Evolutionary conservation across 2,329 filamentous ascomycete genomes (phyloP), one percentile per base, ranked within the genome.

Genomic region (Sclerotinia spermophila): DNA sequence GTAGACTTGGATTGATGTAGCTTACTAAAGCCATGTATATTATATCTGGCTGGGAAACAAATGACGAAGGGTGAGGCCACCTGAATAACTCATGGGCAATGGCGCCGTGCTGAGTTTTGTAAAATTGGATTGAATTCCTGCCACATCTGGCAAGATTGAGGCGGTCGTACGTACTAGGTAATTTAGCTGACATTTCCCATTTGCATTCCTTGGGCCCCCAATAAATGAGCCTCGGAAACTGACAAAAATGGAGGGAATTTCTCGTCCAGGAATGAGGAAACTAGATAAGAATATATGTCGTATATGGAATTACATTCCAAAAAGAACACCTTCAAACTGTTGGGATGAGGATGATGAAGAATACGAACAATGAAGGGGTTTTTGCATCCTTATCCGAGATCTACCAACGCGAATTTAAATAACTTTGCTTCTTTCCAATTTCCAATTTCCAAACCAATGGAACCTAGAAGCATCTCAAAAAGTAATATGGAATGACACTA

Each of bases 81-180:
- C 13, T 33, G 35, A n/a, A 42, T 35, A 64, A 33, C 21, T 44
- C 17, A 45, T 44, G n/a, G 48, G 48, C 13, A 53, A 53, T 53
- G 53, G 38, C 51, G 40, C 60, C 21, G 51, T 68, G 53, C 66
- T 61, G 66, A 64, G 24, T 21, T n/a, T 42, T 24, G 33, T 65
- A 65, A 19, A 19, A 56, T 69, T 69, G 48, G 35, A 64, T 40
- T 13, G 67, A 56, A 69, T 65, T 69, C 68, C 68, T 66, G 17
- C 38, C 59, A 45, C 59, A 65, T 65, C n/a, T 35, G 44, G 38
- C 35, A 42, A 35, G 21, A 44, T 69, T 56, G 48, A n/a, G 67
- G 51, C 38, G 48, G 51, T 65, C 59, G 45, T 65, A 64, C 40
- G 44, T 38, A 42, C 17, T 24, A 48, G 7, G 38, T 21, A 42